Evolutionary conservation across 1,284 basidiomycete species (phyloP), one percentile per base, ranked within the genome.

Genomic region (Boletus sp.): DNA sequence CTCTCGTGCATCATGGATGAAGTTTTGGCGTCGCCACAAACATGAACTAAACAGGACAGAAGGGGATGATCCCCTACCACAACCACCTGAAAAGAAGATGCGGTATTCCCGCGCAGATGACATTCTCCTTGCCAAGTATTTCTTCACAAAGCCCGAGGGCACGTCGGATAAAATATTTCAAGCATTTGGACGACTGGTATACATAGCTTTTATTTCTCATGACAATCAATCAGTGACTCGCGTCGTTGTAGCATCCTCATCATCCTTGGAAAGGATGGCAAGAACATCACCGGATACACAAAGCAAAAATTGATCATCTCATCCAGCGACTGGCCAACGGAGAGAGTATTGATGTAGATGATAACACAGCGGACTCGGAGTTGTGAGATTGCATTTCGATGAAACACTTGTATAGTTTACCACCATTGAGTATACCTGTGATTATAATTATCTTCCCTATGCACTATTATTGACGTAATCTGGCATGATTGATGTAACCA

Each of bases 181-280:
- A 59, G 73, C 73, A 0, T 90, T 90, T 63, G 86, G 78, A 13
- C 74, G 81, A 51, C 49, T 72, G 68, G 86, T 88, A 50, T 52
- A 78, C 50, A 51, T 38, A 47, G 4, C 43, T 53, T 48, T 20
- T 43, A 44, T 35, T 13, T 16, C 34, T n/a, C 40, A 8, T 10
- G 32, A 40, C 14, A 4, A 3, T 8, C 2, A 8, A n/a, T 40
- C 5, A 37, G 12, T 46, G 42, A 52, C 29, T 35, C 8, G n/a
- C 14, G 32, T 44, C 40, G 9, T 45, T 29, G 19, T 56, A 90
- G 87, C 75, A 90, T 66, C 78, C 88, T 5, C 86, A 90, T 63
- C 88, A 91, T 70, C 88, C 88, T 1, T 91, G 88, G 88, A 91
- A 91, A 64, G 88, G 88, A 19, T 91, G 88, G 88, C 88, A 91